phyloP scores from a whole-genome alignment of 768 basidiomycete species.

The Mycena galericulata region DNA sequence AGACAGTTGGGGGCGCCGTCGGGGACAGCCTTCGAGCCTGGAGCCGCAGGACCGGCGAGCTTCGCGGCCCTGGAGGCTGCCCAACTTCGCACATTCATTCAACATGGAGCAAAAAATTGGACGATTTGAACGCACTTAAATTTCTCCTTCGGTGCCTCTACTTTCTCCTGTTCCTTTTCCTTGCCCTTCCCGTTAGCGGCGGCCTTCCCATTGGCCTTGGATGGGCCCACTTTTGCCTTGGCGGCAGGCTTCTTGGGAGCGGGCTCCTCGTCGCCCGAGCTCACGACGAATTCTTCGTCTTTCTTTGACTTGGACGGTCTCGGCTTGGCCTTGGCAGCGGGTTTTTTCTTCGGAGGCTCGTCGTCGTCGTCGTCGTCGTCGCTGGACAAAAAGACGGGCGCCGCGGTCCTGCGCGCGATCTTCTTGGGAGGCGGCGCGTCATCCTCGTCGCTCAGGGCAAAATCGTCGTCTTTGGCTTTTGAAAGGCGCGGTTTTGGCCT shows the following conservation, averaged over 20 bases:
- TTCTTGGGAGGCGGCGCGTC: slow-evolving; percentile 44
- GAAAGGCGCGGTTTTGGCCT: slow-evolving; percentile 26
- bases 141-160: slow-evolving; percentile 36
- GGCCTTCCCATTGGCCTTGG: slow-evolving; percentile 27
- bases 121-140: slow-evolving; percentile 42
- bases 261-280: slow-evolving; percentile 43
- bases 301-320: slow-evolving; percentile 34
- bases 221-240: slow-evolving; percentile 18
- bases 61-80: slow-evolving; percentile 70
- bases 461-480: slow-evolving; percentile 22
- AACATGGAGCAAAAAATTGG: not conserved
- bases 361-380: slow-evolving; percentile 41
- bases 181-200: slow-evolving; percentile 34
- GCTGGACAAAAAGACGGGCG: slow-evolving; percentile 30
- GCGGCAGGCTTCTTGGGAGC: slow-evolving; percentile 35
- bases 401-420: slow-evolving; percentile 20
- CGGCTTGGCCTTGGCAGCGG: slow-evolving; percentile 37
- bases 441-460: slow-evolving; percentile 33
- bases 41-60: slow-evolving; percentile 69
- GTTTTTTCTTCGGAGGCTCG: slow-evolving; percentile 45
- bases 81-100: slow-evolving; percentile 50
- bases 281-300: slow-evolving; percentile 49
- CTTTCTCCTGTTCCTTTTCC: slow-evolving; percentile 18
- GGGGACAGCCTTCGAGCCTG: slow-evolving; percentile 79
- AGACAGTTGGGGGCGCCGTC: slow-evolving; percentile 81